Conservation (phyloP, 176 grass and related monocot species). For the Aegilops umbellulata region DNA sequence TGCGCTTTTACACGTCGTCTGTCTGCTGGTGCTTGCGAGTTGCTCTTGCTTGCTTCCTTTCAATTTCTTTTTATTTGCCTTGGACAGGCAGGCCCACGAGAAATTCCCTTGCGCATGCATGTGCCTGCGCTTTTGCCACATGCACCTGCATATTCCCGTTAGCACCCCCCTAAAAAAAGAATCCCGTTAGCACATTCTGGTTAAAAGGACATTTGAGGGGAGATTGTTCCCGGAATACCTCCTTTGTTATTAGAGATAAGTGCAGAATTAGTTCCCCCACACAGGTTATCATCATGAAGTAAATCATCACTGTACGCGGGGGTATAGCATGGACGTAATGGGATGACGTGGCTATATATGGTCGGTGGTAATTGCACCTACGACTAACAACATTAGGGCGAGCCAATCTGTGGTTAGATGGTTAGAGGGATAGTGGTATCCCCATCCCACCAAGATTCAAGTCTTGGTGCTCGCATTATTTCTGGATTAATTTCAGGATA, state of each 20-base stretch:
- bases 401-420: no score
- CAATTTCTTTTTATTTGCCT: neutral
- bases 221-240: neutral
- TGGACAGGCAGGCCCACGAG: neutral
- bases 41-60: neutral
- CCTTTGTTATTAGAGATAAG: neutral
- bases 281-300: neutral
- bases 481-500: no score
- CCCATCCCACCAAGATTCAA: no score
- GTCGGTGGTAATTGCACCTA: neutral
- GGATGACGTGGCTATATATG: no score
- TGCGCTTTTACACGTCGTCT: conserved; percentile 25
- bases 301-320: no score
- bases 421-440: no score
- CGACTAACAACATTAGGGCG: neutral
- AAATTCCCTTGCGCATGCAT: neutral
- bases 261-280: neutral
- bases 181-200: neutral
- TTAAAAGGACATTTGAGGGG: neutral
- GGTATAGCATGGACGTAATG: neutral
- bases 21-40: no score
- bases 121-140: neutral
- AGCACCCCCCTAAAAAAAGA: no score
- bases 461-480: no score
- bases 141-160: neutral